Evolutionary conservation across 208 protist species (phyloP).

Genomic region (Leishmania gerbilli): DNA sequence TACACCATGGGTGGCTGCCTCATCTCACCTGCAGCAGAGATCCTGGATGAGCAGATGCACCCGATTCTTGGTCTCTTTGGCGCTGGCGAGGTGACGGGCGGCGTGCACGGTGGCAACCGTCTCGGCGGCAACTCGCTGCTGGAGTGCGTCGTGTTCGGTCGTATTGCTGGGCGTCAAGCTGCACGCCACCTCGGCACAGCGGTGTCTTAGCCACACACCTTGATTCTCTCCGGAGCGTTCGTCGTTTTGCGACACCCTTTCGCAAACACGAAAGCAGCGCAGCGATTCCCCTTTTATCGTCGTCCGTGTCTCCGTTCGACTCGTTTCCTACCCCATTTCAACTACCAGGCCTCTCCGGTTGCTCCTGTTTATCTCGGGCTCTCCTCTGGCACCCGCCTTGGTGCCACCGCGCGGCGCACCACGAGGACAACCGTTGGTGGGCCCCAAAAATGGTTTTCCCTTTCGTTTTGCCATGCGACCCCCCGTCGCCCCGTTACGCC

Average conservation of each 20-base stretch:
- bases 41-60: constrained; percentile 62
- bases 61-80: constrained; percentile 93
- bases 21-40: constrained; percentile 83
- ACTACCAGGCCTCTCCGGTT: neutral
- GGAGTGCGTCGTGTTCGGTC: constrained; percentile 73
- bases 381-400: too few relatives aligned
- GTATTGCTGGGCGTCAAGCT: constrained; percentile 72
- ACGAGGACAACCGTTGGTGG: too few relatives aligned
- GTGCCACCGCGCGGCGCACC: too few relatives aligned
- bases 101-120: constrained; percentile 96
- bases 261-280: neutral
- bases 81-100: constrained; percentile 96
- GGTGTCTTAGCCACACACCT: neutral
- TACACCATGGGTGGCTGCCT: constrained; percentile 97
- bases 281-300: neutral
- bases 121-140: constrained; percentile 97
- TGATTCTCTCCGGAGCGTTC: neutral
- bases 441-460: neutral
- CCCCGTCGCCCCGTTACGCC: too few relatives aligned
- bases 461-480: too few relatives aligned
- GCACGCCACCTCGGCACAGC: constrained; percentile 21
- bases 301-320: neutral
- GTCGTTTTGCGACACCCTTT: neutral
- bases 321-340: neutral
- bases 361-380: neutral